Base-by-base conservation (phyloP, 805 yeast species). In the Candida sakaeoensis region DNA sequence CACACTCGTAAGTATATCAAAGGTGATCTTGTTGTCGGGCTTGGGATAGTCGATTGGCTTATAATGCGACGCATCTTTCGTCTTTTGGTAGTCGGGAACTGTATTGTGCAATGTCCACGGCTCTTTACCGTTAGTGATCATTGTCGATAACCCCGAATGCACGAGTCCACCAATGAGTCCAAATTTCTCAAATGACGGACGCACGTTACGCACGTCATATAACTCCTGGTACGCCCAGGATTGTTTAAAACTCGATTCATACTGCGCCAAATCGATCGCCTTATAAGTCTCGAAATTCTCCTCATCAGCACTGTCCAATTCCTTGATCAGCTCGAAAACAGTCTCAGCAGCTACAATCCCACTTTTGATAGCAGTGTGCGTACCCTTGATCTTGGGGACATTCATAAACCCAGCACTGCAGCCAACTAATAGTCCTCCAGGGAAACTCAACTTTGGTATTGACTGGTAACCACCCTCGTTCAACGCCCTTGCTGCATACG, bases 391-490 rank as follows among this genome's bases (percentile, higher is more conserved):
- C 61, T 91, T 93, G 39, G 99, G 97, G 32, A 93, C 98, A 58
- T 93, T 93, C 79, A 93, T 77, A 61, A 93, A 91, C 1, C 99
- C 99, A 3, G 99, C 99, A 42, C 95, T 70, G 42, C 95, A 93
- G 23, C 99, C 99, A 28, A 93, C 91, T 21, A 93, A 65, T 7
- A 89, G 82, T 39, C 99, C 99, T 37, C 99, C 99, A 2, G 98
- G 98, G 75, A 93, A 93, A 49, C 82, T 70, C 40, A 93, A 71
- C 56, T 82, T 77, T 17, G 99, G 99, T 38, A 93, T 85, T 27
- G 95, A 82, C 68, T 93, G 99, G 50, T 72, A 74, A 1, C 99
- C 99, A 46, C 99, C 99, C 66, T 93, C 99, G 61, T 91, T 93
- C 51, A 93, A 75, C 1, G 98, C 96, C 52, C 99, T 76, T 3